Conservation (phyloP, 2,329 filamentous ascomycete genomes). For the Aspergillus aculeatinus region DNA sequence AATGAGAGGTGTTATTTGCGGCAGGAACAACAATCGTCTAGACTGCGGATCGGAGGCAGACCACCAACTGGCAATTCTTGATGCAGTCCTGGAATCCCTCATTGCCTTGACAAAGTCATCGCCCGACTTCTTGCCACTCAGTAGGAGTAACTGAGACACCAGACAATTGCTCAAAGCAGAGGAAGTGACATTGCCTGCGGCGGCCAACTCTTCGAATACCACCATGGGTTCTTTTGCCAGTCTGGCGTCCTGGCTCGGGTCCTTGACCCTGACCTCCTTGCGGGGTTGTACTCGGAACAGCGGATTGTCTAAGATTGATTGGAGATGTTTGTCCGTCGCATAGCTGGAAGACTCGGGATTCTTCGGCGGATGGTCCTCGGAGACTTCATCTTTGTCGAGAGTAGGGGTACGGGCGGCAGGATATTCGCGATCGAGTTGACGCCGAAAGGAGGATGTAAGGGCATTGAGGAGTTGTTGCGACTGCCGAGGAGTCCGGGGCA, state of each 20-base stretch:
- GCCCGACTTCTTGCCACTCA: constrained; percentile 19
- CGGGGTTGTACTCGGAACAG: constrained; percentile 41
- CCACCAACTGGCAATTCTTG: constrained; percentile 41
- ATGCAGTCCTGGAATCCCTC: constrained; percentile 35
- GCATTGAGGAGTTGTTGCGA: constrained; percentile 59
- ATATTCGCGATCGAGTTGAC: constrained; percentile 61
- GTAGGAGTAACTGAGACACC: constrained; percentile 33
- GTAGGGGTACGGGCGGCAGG: constrained; percentile 33
- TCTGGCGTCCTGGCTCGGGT: constrained; percentile 19
- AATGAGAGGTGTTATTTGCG: constrained; percentile 24
- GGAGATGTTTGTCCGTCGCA: constrained; percentile 40
- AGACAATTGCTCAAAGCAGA: constrained; percentile 30
- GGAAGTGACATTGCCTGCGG: constrained; percentile 36
- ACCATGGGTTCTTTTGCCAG: constrained; percentile 34
- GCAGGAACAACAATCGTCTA: constrained; percentile 32
- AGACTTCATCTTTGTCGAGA: constrained; percentile 15
- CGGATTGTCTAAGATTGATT: constrained; percentile 42
- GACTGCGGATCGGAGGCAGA: constrained; percentile 37
- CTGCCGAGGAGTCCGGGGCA: constrained; percentile 56
- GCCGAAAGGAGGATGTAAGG: constrained; percentile 63
- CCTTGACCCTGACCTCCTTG: constrained; percentile 14
- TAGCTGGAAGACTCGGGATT: constrained; percentile 31
- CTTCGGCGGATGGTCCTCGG: neutral
- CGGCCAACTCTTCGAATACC: constrained; percentile 40
- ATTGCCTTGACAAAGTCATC: constrained; percentile 28